Percentiles rank a stretch among this genome's conserved stretches.
phyloP scores from a whole-genome alignment of 257 asterid genomes.

The Jacaranda mimosifolia region DNA sequence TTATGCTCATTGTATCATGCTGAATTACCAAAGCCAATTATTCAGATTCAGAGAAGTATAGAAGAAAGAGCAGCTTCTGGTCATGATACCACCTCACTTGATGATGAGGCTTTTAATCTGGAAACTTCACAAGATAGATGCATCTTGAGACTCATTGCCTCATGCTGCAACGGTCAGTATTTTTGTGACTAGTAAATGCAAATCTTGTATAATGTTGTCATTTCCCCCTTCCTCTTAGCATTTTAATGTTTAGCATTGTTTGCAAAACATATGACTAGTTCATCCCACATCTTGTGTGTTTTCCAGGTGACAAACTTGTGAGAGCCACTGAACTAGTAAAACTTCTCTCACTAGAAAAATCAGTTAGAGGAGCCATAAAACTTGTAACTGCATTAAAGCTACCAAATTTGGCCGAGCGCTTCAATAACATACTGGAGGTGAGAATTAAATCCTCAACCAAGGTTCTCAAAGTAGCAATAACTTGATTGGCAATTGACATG shows the following conservation, averaged over 20 bases:
- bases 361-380: conserved; percentile 92
- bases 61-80: conserved; percentile 78
- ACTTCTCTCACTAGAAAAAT: conserved; percentile 84
- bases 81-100: conserved; percentile 68
- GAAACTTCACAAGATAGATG: conserved; percentile 89
- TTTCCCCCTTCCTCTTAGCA: background rate
- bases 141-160: conserved; percentile 92
- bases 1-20: conserved; percentile 22
- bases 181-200: background rate
- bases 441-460: conserved; percentile 29
- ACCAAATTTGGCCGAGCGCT: conserved; percentile 94
- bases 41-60: conserved; percentile 74
- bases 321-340: conserved; percentile 95
- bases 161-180: conserved; percentile 85
- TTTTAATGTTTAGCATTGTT: background rate
- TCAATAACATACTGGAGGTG: conserved; percentile 88
- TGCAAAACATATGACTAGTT: background rate
- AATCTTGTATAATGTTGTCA: background rate
- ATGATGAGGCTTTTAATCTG: conserved; percentile 83
- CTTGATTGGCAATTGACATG: background rate
- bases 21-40: conserved; percentile 27
- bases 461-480: background rate
- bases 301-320: conserved; percentile 87
- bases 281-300: conserved; percentile 18
- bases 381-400: conserved; percentile 89